These are phyloP conservation scores for Calonectria pseudoturangicola DNA, from an alignment of 2,329 filamentous ascomycete species.

Conservation along the genomic window DNA sequence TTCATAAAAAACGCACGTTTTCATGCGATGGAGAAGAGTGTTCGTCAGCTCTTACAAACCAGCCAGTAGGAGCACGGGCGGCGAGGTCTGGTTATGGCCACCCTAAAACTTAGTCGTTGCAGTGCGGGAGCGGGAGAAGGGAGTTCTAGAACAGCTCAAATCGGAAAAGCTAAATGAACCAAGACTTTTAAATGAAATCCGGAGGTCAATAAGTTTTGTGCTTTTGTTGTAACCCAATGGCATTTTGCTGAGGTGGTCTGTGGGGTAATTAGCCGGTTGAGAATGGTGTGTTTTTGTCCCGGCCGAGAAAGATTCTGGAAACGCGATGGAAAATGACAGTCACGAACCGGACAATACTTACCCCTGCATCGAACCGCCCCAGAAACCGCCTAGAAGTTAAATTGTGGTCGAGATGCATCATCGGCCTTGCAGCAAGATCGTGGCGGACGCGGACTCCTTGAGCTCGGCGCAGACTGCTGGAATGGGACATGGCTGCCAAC, in stretches of 20 bases:
- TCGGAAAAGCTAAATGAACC: background rate
- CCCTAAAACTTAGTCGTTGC: background rate
- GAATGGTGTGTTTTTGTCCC: conserved; percentile 37
- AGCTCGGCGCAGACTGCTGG: conserved; percentile 50
- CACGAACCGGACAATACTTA: conserved; percentile 33
- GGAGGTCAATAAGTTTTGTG: background rate
- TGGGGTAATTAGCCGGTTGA: conserved; percentile 29
- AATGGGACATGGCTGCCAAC: conserved; percentile 48
- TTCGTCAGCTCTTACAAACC: background rate
- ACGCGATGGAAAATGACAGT: conserved; percentile 38
- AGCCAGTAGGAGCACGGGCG: conserved; percentile 5
- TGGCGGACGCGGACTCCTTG: conserved; percentile 45
- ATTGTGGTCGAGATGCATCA: conserved; percentile 33
- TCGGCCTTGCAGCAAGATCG: conserved; percentile 44
- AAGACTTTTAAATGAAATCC: too few species aligned
- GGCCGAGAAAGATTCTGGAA: conserved; percentile 54
- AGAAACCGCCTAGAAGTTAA: conserved; percentile 47
- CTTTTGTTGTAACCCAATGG: conserved; percentile 13
- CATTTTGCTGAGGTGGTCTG: conserved; percentile 6
- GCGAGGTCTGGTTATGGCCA: background rate
- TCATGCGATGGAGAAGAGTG: conserved; percentile 28
- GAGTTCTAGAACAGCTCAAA: background rate
- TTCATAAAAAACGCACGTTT: conserved; percentile 27
- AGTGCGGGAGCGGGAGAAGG: background rate
- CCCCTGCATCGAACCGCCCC: conserved; percentile 51